These are phyloP conservation scores for Graphium sp. DNA, from an alignment of 2,329 filamentous ascomycete species.

Conservation along the genomic window DNA sequence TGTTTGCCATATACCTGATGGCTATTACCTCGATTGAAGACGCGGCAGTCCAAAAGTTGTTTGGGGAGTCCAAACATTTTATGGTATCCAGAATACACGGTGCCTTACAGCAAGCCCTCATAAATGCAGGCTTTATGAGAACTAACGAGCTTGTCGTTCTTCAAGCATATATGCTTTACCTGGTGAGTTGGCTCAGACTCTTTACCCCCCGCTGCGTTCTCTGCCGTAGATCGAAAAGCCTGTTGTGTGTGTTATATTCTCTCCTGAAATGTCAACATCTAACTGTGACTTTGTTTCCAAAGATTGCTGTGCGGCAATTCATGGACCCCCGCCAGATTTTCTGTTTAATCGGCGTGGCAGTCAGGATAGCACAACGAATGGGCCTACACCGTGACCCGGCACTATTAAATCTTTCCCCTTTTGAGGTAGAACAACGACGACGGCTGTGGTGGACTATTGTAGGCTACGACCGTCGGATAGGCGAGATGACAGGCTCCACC, in stretches of 20 bases:
- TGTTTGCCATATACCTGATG: conserved; percentile 49
- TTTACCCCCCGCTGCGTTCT: not conserved
- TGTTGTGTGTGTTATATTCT: too few species aligned
- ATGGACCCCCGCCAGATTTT: conserved; percentile 36
- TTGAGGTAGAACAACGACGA: conserved; percentile 54
- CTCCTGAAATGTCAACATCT: not conserved
- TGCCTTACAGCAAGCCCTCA: conserved; percentile 45
- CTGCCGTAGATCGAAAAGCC: not conserved
- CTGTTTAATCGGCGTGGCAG: conserved; percentile 42
- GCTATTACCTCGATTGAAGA: conserved; percentile 41
- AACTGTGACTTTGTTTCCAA: not conserved
- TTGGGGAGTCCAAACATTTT: conserved; percentile 32
- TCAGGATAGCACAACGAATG: conserved; percentile 51
- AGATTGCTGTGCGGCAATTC: conserved; percentile 30
- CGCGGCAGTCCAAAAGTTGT: conserved; percentile 32
- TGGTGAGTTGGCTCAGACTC: conserved; percentile 26
- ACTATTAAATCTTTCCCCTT: conserved; percentile 32
- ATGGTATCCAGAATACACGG: conserved; percentile 35
- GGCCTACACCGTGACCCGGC: conserved; percentile 49
- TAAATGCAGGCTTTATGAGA: conserved; percentile 50
- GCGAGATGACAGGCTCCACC: conserved; percentile 45
- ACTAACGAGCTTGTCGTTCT: conserved; percentile 47
- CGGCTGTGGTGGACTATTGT: conserved; percentile 60
- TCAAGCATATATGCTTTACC: conserved; percentile 50
- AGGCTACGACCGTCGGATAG: conserved; percentile 50